Base-by-base conservation (phyloP, 371 early-diverging fungal species). In the Lichtheimia ramosa region DNA sequence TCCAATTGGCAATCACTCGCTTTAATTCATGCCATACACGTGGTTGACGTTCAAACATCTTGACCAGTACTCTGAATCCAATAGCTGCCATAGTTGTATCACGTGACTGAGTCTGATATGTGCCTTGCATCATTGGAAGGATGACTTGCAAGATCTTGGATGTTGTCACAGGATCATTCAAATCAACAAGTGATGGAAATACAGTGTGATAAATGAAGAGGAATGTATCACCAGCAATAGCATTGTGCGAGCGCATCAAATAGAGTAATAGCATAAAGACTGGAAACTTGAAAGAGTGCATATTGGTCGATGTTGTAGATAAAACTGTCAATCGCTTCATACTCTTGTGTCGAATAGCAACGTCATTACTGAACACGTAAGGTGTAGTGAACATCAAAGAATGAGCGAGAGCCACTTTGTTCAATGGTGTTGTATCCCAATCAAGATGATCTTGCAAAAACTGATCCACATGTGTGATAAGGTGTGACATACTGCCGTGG, bases 21-120 rank as follows among this genome's bases (percentile, higher is more conserved):
- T 81, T 80, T 0, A 85, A 64, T 15, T 83, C 82, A 51, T 81
- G 83, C 86, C 86, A 85, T 1, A 80, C 73, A 10, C 86, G 79
- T 10, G 86, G 81, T 43, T 85, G 86, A 6, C 70, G 69, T 21
- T 75, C 69, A 66, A 75, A 76, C 2, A 83, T 68, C 14, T 70
- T 64, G 2, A 66, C 70, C 7, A 85, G 56, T n/a, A 78, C 71
- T 34, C 71, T 70, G 25, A 83, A 70, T 16, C 82, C 84, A 14
- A 85, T 63, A 41, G 75, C 73, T 2, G 83, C 71, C 72, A 82
- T 72, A 5, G 71, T 61, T 5, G 76, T 71, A 25, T 66, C 58
- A 13, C 57, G 46, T 14, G 42, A 16, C n/a, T 68, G 71, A n/a
- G 50, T 34, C 16, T 41, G 7, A 8, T 66, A 64, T 3, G 58